Base-by-base conservation (phyloP, 2,329 filamentous ascomycete species). In the Aspergillus neotritici region DNA sequence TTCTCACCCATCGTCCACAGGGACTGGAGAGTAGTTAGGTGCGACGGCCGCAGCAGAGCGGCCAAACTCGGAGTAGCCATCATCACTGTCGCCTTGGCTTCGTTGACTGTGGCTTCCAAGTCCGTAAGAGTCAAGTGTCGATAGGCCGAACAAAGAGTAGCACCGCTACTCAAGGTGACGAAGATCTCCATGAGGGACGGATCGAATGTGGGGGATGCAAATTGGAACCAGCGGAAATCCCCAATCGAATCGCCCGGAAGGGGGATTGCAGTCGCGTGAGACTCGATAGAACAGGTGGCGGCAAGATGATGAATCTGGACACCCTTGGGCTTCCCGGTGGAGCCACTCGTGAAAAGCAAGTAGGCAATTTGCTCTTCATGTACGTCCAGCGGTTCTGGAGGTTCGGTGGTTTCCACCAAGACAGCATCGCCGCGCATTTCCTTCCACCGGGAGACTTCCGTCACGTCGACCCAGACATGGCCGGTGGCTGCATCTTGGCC, bases 11-110 rank as follows among this genome's bases (percentile, higher is more conserved):
- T 63, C 2, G 61, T 58, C 59, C 60, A 62, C 4, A 67, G 52
- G 16, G 54, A 59, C 13, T 53, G 46, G 10, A 66, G 51, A 2
- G 52, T 58, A 5, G 43, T 48, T 28, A 61, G 32, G 10, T 48
- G 50, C 4, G 52, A 53, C 4, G 58, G 62, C 34, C 58, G 53
- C 8, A 68, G 44, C 7, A 67, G 48, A 9, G 58, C 54, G 11
- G 65, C 66, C 15, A 69, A 56, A 40, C 65, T 69, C 4, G 65
- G 65, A 0, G 66, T 68, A 10, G 65, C 57, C 51, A 66, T 67
- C 53, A 64, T 66, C 8, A 68, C 57, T 9, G 63, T 65, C 5
- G 65, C 66, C 43, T 45, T 51, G 8, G 52, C 41, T 40, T 61
- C 59, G 28, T 57, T 60, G 8, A 61, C 49, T 3, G 55, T 55